These are phyloP conservation scores for Colletotrichum abscissum DNA, from an alignment of 2,329 filamentous ascomycete species.

Conservation along the genomic window DNA sequence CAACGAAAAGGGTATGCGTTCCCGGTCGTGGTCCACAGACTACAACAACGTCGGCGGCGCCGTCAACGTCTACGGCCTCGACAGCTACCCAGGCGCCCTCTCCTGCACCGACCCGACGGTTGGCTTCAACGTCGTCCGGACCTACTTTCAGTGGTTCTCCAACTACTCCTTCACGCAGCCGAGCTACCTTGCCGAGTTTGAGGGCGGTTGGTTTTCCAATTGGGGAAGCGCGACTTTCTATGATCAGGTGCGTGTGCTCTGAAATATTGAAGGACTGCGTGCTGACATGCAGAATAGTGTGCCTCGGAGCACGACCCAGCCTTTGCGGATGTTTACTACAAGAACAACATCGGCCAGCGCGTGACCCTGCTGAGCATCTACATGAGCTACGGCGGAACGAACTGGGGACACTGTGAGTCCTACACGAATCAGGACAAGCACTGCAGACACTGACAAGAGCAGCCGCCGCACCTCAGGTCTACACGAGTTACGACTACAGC, in stretches of 20 bases:
- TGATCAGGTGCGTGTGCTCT: conserved; percentile 46
- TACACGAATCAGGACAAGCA: too few relatives aligned
- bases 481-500: conserved; percentile 67
- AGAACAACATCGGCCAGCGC: conserved; percentile 76
- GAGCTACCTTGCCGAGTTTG: conserved; percentile 63
- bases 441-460: neutral
- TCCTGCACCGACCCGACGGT: conserved; percentile 67
- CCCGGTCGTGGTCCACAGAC: conserved; percentile 63
- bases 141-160: conserved; percentile 68
- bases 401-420: conserved; percentile 74
- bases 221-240: conserved; percentile 63
- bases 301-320: conserved; percentile 71
- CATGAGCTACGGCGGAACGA: conserved; percentile 85
- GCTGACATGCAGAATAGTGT: conserved; percentile 69
- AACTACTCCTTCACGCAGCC: conserved; percentile 66
- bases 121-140: conserved; percentile 51
- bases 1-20: conserved; percentile 69
- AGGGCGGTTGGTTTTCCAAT: conserved; percentile 64
- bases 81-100: conserved; percentile 72
- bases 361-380: conserved; percentile 78
- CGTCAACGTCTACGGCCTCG: conserved; percentile 62
- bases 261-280: conserved; percentile 53
- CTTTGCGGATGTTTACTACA: conserved; percentile 84
- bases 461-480: conserved; percentile 56
- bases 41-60: conserved; percentile 65